A percentile compares a stretch with the other conserved stretches of the same genome.
Conservation (phyloP, 2,329 filamentous ascomycete genomes). For the Allantophomopsis cytisporea region DNA sequence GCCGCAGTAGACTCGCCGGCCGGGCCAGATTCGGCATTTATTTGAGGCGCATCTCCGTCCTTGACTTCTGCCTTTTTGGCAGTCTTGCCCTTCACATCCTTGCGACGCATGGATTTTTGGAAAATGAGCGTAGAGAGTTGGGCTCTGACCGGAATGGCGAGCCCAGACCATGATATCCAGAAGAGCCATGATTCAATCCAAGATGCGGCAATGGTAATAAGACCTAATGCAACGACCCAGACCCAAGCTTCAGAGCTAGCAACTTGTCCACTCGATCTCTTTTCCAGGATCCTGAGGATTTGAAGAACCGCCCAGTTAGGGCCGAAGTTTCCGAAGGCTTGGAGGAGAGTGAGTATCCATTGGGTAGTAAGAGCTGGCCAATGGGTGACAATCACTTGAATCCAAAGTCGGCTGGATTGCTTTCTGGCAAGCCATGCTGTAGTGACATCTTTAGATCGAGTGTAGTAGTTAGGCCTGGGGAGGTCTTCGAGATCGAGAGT, state of each 20-base stretch:
- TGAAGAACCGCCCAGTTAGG: constrained; percentile 58
- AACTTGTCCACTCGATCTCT: constrained; percentile 26
- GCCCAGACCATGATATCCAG: constrained; percentile 49
- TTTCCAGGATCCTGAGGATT: constrained; percentile 52
- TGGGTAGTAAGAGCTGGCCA: constrained; percentile 41
- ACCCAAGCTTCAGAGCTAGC: constrained; percentile 44
- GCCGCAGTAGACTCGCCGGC: constrained; percentile 1
- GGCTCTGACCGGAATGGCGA: constrained; percentile 53
- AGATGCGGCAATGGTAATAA: constrained; percentile 34
- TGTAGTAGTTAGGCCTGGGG: constrained; percentile 41
- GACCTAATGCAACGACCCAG: constrained; percentile 53
- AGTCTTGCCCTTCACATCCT: constrained; percentile 57
- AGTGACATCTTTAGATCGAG: constrained; percentile 34
- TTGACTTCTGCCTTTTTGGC: constrained; percentile 22
- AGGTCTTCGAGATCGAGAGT: constrained; percentile 49
- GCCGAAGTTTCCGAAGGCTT: constrained; percentile 36
- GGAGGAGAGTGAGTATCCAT: constrained; percentile 33
- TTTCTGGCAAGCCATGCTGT: constrained; percentile 32
- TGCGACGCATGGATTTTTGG: constrained; percentile 62
- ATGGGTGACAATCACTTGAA: constrained; percentile 44
- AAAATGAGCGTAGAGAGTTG: constrained; percentile 64
- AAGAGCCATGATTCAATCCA: constrained; percentile 53
- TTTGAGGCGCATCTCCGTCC: constrained; percentile 10
- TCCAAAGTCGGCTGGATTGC: constrained; percentile 41
- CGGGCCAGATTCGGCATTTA: constrained; percentile 14